Percentiles rank a stretch among this genome's conserved stretches.
Evolutionary conservation across 805 yeast species (phyloP).

Genomic region (Kazachstania africana): DNA sequence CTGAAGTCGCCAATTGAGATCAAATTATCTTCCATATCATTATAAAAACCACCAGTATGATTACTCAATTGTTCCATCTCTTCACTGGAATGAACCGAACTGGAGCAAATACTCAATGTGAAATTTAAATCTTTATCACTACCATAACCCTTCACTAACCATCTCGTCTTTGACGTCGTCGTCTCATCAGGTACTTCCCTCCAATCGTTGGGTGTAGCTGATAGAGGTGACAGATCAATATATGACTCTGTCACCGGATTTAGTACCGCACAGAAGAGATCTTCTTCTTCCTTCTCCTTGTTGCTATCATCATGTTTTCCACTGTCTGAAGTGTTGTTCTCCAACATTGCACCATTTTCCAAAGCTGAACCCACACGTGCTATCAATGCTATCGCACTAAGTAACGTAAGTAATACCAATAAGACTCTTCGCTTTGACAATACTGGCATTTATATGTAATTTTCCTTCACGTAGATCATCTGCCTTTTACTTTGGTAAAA

Average conservation of each 20-base stretch:
- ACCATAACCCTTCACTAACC: conserved; percentile 64
- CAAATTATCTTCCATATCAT: conserved; percentile 22
- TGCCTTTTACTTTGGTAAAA: no score
- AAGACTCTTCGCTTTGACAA: no score
- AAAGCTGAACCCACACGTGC: no score
- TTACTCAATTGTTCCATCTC: conserved; percentile 18
- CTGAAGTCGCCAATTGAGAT: conserved; percentile 52
- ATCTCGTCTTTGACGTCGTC: conserved; percentile 21
- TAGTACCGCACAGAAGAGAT: conserved; percentile 22
- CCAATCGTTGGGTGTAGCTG: conserved; percentile 19
- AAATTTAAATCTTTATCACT: conserved; percentile 55
- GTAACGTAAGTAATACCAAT: background rate
- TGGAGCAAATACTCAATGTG: conserved; percentile 59
- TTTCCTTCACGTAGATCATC: no score
- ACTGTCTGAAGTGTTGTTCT: background rate
- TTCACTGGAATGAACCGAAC: conserved; percentile 30
- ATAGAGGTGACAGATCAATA: conserved; percentile 24
- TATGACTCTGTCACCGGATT: conserved; percentile 22
- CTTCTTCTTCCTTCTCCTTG: conserved; percentile 3
- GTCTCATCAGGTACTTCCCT: conserved; percentile 2
- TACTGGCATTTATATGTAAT: no score
- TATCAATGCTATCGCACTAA: background rate
- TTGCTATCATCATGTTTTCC: background rate
- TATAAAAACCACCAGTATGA: conserved; percentile 44
- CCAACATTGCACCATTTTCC: no score